Conservation (phyloP, 257 asterid genomes). For the Petunia axillaris region DNA sequence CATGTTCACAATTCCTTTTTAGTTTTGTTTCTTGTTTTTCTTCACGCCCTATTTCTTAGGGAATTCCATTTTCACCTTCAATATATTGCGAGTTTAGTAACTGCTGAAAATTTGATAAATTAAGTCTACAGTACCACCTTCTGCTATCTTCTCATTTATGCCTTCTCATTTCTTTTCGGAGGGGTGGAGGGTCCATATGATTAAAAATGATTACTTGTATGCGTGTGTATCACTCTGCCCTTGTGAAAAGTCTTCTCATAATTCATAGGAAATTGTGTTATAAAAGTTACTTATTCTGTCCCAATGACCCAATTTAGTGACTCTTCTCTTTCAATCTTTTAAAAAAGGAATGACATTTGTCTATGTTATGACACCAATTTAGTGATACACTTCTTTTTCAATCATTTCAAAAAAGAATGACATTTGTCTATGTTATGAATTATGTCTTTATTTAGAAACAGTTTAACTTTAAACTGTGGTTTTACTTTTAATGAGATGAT, state of each 20-base stretch:
- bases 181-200: slow-evolving; percentile 11
- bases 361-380: no score
- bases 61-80: neutral
- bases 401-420: no score
- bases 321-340: no score
- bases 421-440: no score
- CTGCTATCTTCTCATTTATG: neutral
- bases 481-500: no score
- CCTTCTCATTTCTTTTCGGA: neutral
- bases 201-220: neutral
- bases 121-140: neutral
- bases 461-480: no score
- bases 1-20: slow-evolving; percentile 2
- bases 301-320: no score
- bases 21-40: neutral
- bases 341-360: no score
- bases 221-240: neutral
- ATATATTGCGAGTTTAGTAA: neutral
- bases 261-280: neutral
- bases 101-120: neutral
- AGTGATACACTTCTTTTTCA: no score
- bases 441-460: no score
- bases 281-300: no score
- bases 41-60: neutral
- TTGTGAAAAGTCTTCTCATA: slow-evolving; percentile 11